Conservation (phyloP, 2,329 filamentous ascomycete species). For the Aspergillus awamori region DNA sequence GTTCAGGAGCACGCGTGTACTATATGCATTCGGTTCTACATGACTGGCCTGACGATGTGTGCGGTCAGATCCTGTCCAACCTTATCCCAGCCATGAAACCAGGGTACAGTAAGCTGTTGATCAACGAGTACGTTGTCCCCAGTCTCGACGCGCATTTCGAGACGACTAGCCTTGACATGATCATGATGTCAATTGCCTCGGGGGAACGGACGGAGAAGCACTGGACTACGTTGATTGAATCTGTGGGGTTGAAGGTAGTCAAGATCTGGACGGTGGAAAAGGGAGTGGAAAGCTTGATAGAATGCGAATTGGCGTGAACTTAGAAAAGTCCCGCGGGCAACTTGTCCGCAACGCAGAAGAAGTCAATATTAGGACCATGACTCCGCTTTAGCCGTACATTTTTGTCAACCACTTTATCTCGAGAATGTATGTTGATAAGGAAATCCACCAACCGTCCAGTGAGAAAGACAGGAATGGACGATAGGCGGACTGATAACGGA, state of each 20-base stretch:
- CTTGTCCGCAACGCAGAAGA: no score
- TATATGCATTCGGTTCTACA: constrained; percentile 18
- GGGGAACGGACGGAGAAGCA: constrained; percentile 46
- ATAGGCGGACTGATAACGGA: constrained; percentile 4
- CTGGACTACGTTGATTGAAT: constrained; percentile 39
- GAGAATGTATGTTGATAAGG: constrained; percentile 5
- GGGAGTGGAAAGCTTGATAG: constrained; percentile 29
- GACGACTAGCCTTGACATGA: constrained; percentile 42
- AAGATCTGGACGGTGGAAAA: constrained; percentile 32
- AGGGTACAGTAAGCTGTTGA: constrained; percentile 46
- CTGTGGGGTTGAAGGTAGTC: constrained; percentile 40
- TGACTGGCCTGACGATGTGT: constrained; percentile 39
- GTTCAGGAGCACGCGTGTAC: constrained; percentile 34
- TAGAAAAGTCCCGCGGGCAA: no score
- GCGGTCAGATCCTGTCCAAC: constrained; percentile 35
- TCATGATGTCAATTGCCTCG: constrained; percentile 45
- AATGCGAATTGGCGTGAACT: constrained; percentile 24
- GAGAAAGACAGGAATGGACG: not conserved
- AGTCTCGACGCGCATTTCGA: constrained; percentile 36
- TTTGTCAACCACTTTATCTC: constrained; percentile 1
- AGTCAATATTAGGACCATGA: not conserved
- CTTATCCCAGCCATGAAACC: constrained; percentile 38
- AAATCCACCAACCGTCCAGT: not conserved
- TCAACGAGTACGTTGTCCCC: constrained; percentile 49
- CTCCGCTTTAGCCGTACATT: not conserved